Evolutionary conservation across 139 green algal genomes (phyloP).

Genomic region (Micromonas pusilla): DNA sequence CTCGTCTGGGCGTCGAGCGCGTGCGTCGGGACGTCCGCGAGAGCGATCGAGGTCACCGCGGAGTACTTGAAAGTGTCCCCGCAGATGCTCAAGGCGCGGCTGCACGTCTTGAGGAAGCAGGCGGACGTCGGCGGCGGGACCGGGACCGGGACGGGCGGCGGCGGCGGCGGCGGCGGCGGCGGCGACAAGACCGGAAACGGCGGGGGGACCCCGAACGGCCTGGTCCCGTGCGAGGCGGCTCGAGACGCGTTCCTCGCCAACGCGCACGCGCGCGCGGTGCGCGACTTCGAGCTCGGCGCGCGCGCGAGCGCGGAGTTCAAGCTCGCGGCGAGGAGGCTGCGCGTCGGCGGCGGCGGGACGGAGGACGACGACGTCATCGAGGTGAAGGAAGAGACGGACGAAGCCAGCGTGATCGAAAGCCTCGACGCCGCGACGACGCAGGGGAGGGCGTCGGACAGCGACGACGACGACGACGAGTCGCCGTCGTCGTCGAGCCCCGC

Average conservation of each 20-base stretch:
- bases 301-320: too few relatives aligned
- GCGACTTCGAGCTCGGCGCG: too few relatives aligned
- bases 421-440: not conserved
- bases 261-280: too few relatives aligned
- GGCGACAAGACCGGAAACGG: too few relatives aligned
- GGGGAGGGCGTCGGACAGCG: not conserved
- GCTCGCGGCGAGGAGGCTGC: not conserved
- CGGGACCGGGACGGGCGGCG: too few relatives aligned
- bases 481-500: not conserved
- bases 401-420: not conserved
- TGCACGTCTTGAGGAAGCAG: not conserved
- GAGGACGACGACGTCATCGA: not conserved
- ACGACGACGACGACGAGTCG: not conserved
- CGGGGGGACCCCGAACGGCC: too few relatives aligned
- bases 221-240: too few relatives aligned
- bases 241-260: too few relatives aligned
- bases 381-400: not conserved
- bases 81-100: not conserved
- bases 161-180: too few relatives aligned
- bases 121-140: not conserved
- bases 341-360: not conserved
- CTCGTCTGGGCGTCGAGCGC: not conserved
- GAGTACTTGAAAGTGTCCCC: not conserved
- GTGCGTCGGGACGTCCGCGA: not conserved
- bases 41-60: not conserved